Base-by-base conservation (phyloP, 257 asterid species). In the Solanum chilense region DNA sequence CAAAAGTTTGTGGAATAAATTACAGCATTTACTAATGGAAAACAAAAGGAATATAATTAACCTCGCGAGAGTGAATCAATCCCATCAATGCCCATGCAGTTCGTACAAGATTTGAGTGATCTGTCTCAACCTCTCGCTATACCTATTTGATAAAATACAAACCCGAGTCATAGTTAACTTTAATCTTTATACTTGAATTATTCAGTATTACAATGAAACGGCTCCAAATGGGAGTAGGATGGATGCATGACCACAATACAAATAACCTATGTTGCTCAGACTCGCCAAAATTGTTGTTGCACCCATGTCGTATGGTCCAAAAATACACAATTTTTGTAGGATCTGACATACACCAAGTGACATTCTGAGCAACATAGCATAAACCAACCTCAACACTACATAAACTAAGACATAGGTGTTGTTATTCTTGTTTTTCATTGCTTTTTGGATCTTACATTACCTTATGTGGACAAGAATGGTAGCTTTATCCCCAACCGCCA, bases 401-500 rank as follows among this genome's bases (percentile, higher is more conserved):
- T 20, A 49, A 49, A 49, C 58, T 9, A 13, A 37, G 74, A 42
- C 2, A 25, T 35, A 47, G 42, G 20, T 47, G 47, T 73, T 7
- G 64, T 83, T 5, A 8, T 47, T 68, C 42, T 15, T 52, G 13
- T 69, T 25, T 49, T 49, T 5, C 21, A 7, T 49, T 14, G 58
- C 12, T 44, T 8, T 88, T 25, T n/a, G 5, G 14, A 25, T 78
- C 45, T 45, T 78, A 45, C 15, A 25, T 60, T 82, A 96, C 98
- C 98, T 92, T 95, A 10, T 90, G 91, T 3, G 94, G 94, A 81
- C 98, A 93, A 18, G 98, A 96, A 35, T 91, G 93, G 86, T 92
- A 96, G 92, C 98, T 96, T 88, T 96, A 98, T n/a, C 99, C 96
- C 99, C 99, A 95, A 23, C 98, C 96, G 56, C 99, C 99, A 88